A percentile compares a stretch with the other conserved stretches of the same genome.
Evolutionary conservation across 129 eudicot genomes (phyloP).

Genomic region (Ambrosia artemisiifolia): DNA sequence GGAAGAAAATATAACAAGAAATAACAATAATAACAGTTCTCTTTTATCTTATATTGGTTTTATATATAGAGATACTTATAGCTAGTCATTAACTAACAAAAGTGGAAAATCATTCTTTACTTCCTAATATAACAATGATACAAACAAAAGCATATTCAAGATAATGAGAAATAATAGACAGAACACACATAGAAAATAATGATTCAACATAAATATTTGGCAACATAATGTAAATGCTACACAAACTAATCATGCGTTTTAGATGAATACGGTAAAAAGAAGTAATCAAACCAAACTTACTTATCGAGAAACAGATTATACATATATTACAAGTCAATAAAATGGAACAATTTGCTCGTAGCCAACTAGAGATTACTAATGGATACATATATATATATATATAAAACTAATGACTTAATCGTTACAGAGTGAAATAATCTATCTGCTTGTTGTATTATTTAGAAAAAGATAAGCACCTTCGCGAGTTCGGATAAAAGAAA

Average conservation of each 20-base stretch:
- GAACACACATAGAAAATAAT: not conserved
- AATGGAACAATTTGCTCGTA: not conserved
- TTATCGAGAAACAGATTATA: not conserved
- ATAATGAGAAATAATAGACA: not conserved
- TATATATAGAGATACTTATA: slow-evolving; percentile 5
- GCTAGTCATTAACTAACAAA: not conserved
- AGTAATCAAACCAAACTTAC: not conserved
- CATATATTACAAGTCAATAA: not conserved
- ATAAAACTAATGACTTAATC: not conserved
- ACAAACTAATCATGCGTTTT: slow-evolving; percentile 15
- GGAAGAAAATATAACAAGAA: not conserved
- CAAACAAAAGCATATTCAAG: not conserved
- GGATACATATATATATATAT: not conserved
- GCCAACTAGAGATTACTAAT: not conserved
- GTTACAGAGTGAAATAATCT: not conserved
- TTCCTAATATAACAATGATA: not conserved
- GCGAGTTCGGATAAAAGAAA: not conserved
- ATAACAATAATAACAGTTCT: not conserved
- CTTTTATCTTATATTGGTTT: not conserved
- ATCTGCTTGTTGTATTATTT: not conserved
- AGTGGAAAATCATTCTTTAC: slow-evolving; percentile 5
- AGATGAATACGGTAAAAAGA: not conserved
- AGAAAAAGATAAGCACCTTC: not conserved
- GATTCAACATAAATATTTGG: not conserved
- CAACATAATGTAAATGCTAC: slow-evolving; percentile 1